phyloP scores from a whole-genome alignment of 73 alveolate species.

The Uronychia setigera region DNA sequence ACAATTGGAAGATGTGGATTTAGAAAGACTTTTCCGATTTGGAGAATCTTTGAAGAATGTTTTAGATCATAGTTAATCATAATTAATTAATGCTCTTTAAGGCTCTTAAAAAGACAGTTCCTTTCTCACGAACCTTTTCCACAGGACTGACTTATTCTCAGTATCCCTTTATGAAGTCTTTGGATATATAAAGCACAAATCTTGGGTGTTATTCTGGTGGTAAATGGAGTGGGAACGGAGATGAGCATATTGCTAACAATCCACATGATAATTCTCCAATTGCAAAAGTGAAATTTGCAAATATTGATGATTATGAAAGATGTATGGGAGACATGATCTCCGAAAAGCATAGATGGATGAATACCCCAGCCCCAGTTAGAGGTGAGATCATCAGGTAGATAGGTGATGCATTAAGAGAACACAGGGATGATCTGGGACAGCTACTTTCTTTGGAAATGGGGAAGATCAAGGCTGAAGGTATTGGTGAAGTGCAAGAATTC shows the following conservation, averaged over 20 bases:
- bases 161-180: constrained; percentile 41
- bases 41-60: not conserved
- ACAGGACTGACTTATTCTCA: no score
- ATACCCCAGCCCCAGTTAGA: constrained; percentile 83
- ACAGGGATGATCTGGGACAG: constrained; percentile 76
- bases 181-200: constrained; percentile 35
- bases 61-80: not conserved
- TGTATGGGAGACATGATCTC: constrained; percentile 38
- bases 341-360: constrained; percentile 55
- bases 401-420: constrained; percentile 82
- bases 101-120: not conserved
- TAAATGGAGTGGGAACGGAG: constrained; percentile 41
- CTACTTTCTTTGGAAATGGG: constrained; percentile 90
- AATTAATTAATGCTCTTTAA: not conserved
- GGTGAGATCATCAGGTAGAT: constrained; percentile 90
- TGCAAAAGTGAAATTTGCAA: constrained; percentile 44
- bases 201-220: constrained; percentile 39
- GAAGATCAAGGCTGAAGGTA: constrained; percentile 85
- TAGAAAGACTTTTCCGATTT: no score
- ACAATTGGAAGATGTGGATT: no score
- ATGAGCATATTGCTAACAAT: constrained; percentile 14
- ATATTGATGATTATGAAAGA: constrained; percentile 36
- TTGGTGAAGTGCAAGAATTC: constrained; percentile 87
- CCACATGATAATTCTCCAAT: constrained; percentile 47
- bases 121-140: no score